A percentile compares a stretch with the other conserved stretches of the same genome.
These are phyloP conservation scores for Lunasporangiospora selenospora DNA, from an alignment of 192 early-diverging fungal species.

Conservation along the genomic window DNA sequence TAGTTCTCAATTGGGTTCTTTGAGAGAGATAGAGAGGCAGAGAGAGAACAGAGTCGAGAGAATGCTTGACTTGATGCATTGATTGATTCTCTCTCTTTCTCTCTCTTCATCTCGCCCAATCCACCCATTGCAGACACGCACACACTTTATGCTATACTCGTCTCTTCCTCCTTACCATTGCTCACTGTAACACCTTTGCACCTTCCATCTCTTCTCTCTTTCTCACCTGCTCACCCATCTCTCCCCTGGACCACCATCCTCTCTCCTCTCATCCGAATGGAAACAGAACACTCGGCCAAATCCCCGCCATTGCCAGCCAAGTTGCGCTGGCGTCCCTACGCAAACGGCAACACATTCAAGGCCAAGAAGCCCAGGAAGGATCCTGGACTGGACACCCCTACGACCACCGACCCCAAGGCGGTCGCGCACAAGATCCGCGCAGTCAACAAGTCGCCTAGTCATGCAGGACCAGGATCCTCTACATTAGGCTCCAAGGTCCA, in stretches of 20 bases:
- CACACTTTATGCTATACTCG: background rate
- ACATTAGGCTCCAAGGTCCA: slow-evolving; percentile 17
- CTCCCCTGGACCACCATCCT: background rate
- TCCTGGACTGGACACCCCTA: slow-evolving; percentile 1
- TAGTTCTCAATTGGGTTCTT: no score
- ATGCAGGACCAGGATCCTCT: no score
- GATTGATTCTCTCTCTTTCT: background rate
- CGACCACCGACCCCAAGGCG: slow-evolving; percentile 15
- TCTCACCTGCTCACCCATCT: background rate
- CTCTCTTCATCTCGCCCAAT: background rate
- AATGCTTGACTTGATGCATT: background rate
- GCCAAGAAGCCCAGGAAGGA: slow-evolving; percentile 26
- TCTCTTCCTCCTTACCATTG: background rate
- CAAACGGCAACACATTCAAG: slow-evolving; percentile 38
- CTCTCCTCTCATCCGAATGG: slow-evolving; percentile 23
- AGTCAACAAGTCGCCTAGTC: no score
- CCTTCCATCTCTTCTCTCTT: background rate
- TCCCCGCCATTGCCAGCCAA: slow-evolving; percentile 26
- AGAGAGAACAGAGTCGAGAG: no score
- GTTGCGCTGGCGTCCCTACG: slow-evolving; percentile 41
- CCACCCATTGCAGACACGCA: background rate
- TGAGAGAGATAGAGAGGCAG: no score
- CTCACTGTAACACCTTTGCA: background rate
- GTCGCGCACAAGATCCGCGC: slow-evolving; percentile 25
- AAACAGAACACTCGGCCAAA: slow-evolving; percentile 21